These are phyloP conservation scores for Phialocephala sp. DNA, from an alignment of 2,329 filamentous ascomycete species.

Conservation along the genomic window DNA sequence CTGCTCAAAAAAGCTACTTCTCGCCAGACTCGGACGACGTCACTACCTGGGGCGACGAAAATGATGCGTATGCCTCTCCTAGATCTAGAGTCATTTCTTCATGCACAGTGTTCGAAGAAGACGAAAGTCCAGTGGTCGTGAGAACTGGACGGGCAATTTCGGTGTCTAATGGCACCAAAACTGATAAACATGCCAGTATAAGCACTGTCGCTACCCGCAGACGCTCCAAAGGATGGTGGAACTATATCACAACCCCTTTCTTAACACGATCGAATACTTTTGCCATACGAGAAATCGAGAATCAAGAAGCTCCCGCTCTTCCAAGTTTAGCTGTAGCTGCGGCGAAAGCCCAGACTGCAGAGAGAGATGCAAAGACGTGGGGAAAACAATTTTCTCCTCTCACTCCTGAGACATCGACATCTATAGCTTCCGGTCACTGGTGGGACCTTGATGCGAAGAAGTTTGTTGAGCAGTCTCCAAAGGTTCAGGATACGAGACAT, in stretches of 20 bases:
- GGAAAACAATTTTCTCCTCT: constrained; percentile 43
- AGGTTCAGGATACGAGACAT: constrained; percentile 37
- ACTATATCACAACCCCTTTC: constrained; percentile 76
- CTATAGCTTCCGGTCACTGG: constrained; percentile 45
- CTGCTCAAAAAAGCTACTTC: constrained; percentile 39
- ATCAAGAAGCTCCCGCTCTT: constrained; percentile 36
- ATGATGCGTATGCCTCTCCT: constrained; percentile 16
- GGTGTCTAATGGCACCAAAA: constrained; percentile 29
- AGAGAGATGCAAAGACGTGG: constrained; percentile 38
- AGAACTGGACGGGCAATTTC: constrained; percentile 48
- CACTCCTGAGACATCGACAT: constrained; percentile 39
- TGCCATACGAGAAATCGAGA: constrained; percentile 29
- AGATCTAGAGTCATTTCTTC: constrained; percentile 46
- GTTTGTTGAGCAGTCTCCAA: constrained; percentile 22
- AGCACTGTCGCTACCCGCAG: constrained; percentile 46
- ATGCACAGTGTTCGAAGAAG: constrained; percentile 74
- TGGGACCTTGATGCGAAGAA: constrained; percentile 43
- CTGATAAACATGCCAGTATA: constrained; percentile 35
- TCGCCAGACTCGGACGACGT: constrained; percentile 41
- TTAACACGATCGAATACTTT: constrained; percentile 44
- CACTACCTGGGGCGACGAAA: constrained; percentile 39
- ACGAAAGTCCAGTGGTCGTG: constrained; percentile 54
- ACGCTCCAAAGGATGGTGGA: constrained; percentile 77
- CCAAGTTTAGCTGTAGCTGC: constrained; percentile 44
- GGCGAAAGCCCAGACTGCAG: constrained; percentile 34